These are phyloP conservation scores for Fusarium sp. DNA, from an alignment of 2,329 filamentous ascomycete species.

Conservation along the genomic window DNA sequence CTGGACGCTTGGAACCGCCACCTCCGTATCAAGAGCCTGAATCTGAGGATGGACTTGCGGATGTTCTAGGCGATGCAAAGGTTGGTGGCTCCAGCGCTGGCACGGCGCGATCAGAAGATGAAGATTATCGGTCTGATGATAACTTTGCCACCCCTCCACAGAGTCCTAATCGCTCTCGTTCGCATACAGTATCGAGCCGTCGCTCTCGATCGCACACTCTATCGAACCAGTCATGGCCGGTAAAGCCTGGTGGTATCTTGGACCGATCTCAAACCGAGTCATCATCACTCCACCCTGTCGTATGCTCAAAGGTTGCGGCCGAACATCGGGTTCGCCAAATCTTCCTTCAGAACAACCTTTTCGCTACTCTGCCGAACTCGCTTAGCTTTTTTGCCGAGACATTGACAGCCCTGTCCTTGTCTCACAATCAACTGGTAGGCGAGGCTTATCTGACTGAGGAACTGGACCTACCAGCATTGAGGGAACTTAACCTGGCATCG, in stretches of 20 bases:
- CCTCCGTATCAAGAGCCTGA: conserved; percentile 56
- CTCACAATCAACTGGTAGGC: conserved; percentile 78
- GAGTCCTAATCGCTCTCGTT: conserved; percentile 62
- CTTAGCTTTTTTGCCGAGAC: conserved; percentile 79
- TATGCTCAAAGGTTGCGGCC: conserved; percentile 68
- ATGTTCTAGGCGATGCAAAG: conserved; percentile 44
- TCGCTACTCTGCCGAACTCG: conserved; percentile 77
- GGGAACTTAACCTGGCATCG: conserved; percentile 80
- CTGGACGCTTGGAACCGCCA: conserved; percentile 73
- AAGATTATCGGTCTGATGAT: conserved; percentile 64
- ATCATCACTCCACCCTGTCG: conserved; percentile 69
- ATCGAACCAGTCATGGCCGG: conserved; percentile 65
- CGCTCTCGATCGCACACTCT: conserved; percentile 61
- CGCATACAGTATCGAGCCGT: conserved; percentile 61
- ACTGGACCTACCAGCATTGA: conserved; percentile 78
- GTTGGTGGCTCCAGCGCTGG: conserved; percentile 10
- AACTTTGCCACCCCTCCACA: conserved; percentile 71
- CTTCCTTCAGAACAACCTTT: conserved; percentile 81
- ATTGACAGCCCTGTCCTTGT: conserved; percentile 78
- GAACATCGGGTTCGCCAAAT: conserved; percentile 68
- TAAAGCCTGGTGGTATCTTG: conserved; percentile 72
- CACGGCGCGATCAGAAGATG: conserved; percentile 50
- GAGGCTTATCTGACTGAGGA: conserved; percentile 74
- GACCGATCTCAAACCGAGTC: conserved; percentile 78
- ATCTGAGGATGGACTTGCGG: conserved; percentile 38